Evolutionary conservation across 139 green algal genomes (phyloP).

Genomic region (Volvox africanus): DNA sequence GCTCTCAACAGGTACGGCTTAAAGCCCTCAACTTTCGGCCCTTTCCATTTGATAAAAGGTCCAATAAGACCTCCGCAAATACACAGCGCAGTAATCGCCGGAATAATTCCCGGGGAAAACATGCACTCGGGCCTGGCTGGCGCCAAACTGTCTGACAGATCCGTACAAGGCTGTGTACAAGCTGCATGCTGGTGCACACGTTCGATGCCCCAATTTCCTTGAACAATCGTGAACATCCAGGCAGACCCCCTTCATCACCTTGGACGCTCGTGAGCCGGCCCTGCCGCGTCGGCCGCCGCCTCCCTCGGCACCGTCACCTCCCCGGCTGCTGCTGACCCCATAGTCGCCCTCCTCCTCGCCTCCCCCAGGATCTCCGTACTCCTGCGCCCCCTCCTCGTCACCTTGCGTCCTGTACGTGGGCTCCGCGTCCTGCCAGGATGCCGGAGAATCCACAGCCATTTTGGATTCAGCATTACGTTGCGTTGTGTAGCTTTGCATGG

Average conservation of each 20-base stretch:
- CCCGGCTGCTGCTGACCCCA: not conserved
- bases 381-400: not conserved
- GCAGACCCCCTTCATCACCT: not conserved
- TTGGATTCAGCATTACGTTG: too few relatives aligned
- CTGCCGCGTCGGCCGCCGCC: not conserved
- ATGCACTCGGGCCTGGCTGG: not conserved
- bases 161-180: too few relatives aligned
- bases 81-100: too few relatives aligned
- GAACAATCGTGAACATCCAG: not conserved
- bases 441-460: too few relatives aligned
- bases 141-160: not conserved
- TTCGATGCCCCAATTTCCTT: not conserved
- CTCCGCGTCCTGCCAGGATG: slow-evolving; percentile 1
- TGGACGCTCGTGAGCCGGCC: not conserved
- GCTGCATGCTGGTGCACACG: too few relatives aligned
- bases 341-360: not conserved
- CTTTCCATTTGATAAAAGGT: too few relatives aligned
- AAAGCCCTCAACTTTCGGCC: too few relatives aligned
- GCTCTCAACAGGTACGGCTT: too few relatives aligned
- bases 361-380: slow-evolving; percentile 11
- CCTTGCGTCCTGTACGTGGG: not conserved
- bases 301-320: not conserved
- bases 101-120: not conserved
- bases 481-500: too few relatives aligned
- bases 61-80: too few relatives aligned